Base-by-base conservation (phyloP, 73 alveolate species). In the Blepharisma japonicum region DNA sequence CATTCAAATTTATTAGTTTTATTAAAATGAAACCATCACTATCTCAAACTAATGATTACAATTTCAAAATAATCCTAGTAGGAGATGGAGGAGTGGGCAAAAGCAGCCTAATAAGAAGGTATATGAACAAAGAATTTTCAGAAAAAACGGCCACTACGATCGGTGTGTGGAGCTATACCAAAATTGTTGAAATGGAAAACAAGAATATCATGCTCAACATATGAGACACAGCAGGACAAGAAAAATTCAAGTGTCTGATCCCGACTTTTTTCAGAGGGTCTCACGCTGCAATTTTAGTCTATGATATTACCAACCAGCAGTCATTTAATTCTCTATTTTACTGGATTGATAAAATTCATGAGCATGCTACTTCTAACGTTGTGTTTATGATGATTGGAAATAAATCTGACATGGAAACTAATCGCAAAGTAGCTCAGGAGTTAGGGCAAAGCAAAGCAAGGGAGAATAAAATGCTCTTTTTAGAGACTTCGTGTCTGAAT, bases 31-130 rank as follows among this genome's bases (percentile, higher is more conserved):
- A 32, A 32, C 42, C 42, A 32, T 32, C 42, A 32, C 42, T 61
- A 48, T 61, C 74, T 25, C 47, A 61, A 14, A 14, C 74, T 25
- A 14, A 61, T 39, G 74, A 61, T 61, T 61, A 61, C 74, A 61
- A 61, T 39, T 70, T 18, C 80, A 70, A 70, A 39, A 70, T 70
- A 45, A 47, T 70, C 21, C 0, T 70, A 45, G 55, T 70, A 38
- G 97, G 97, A 6, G 97, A 91, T 49, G 86, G 88, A 45, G 87
- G 84, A 47, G 97, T 91, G 20, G 97, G 97, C 39, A 91, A 91
- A 83, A 83, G 92, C 45, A 56, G 89, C 38, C 45, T 91, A 42
- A 50, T 82, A 14, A 61, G 54, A 72, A 68, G 89, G 50, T 78
- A 88, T 74, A 81, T 79, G 20, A 83, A 90, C 42, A 84, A 84